Base-by-base conservation (phyloP, 495 filamentous ascomycete species). In the Talaromyces adpressus region DNA sequence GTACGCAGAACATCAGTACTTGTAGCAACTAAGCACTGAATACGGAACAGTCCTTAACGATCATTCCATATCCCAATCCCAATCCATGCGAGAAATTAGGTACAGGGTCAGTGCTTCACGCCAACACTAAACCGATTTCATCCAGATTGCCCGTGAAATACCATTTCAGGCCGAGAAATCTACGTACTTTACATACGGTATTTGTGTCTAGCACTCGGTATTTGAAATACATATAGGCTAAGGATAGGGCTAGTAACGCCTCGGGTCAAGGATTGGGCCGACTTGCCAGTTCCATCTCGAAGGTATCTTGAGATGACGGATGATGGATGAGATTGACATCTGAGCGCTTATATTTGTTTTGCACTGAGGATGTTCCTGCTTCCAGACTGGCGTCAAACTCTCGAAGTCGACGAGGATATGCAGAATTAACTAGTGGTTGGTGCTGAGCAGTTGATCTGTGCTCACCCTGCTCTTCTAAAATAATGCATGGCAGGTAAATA, bases 71-170 rank as follows among this genome's bases (percentile, higher is more conserved):
- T 41, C 14, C 11, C 12, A 41, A 6, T 27, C 52, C 4, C 27
- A 27, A 25, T 56, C 52, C 52, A 29, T 56, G 52, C 52, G 52
- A 29, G 52, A 56, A 25, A 56, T 29, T 56, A 49, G n/a, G 52
- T 11, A 27, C 9, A 29, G 12, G 52, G 52, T 29, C 52, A 56
- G 23, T 56, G 52, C 52, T 56, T 56, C 52, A 56, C n/a, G 11
- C 52, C 22, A 56, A 25, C 52, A 29, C 52, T 56, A 56, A 56
- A 29, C 52, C 8, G 27, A 56, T 56, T 56, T n/a, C 22, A 27
- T 56, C 52, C 14, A 56, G 22, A 29, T n/a, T 29, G 52, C 14
- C 52, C 52, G 52, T 25, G 27, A 5, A 56, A 4, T 6, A 49
- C 45, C n/a, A 18, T 49, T 29, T 56, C 27, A 29, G 52, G 52